Base-by-base conservation (phyloP, 495 filamentous ascomycete species). In the Aspergillus campestris region DNA sequence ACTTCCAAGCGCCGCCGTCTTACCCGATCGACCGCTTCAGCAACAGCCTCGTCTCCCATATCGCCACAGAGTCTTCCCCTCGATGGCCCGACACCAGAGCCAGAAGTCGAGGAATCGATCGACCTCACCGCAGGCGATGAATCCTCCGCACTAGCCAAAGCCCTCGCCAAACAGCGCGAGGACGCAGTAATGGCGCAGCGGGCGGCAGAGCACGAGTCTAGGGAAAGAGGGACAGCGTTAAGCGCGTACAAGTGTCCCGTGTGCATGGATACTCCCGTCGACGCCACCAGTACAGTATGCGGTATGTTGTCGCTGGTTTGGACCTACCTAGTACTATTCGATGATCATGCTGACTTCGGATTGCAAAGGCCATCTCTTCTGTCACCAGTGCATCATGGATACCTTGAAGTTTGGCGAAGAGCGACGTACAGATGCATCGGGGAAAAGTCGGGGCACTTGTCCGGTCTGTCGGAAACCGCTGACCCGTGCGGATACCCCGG, bases 261-360 rank as follows among this genome's bases (percentile, higher is more conserved):
- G 40, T 95, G 89, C 69, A 83, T 94, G 80, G 89, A 94, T 42
- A 74, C 78, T 34, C 79, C 77, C 3, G 82, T 73, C 13, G 73
- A 84, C 56, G 59, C 90, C 49, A 91, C 86, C 1, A 81, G 81
- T 34, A 94, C 89, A 2, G 72, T 82, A 52, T 95, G 89, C 60
- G 89, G 89, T 92, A 80, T 59, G 84, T 74, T 36, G 9, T 42
- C 30, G 49, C 31, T 7, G 8, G 12, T 2, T 2, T 15, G 24
- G 9, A 31, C 1, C 11, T 6, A 8, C 13, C 8, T 18, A 31
- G 10, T 9, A 8, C 3, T 7, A 29, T 29, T 7, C 15, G 5
- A 28, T 49, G 15, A 10, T 42, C 12, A 34, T 31, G 15, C 36
- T 58, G 28, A 51, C 42, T 34, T 10, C 6, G 4, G 1, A 24